Evolutionary conservation across 2,329 filamentous ascomycete genomes (phyloP).

Genomic region (Trichoderma atrobrunneum): DNA sequence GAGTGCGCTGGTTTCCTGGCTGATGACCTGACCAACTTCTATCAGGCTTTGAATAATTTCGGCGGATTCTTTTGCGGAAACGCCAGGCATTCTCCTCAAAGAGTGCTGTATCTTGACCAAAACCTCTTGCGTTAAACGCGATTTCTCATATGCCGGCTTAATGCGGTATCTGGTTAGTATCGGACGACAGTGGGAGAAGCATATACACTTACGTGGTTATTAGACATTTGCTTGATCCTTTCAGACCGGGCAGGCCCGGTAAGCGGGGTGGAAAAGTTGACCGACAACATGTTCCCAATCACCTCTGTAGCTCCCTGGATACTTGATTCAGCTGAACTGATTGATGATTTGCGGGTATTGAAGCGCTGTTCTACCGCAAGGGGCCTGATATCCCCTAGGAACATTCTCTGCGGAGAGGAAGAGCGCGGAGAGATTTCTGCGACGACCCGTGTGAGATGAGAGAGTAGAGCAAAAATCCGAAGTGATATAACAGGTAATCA

Average conservation of each 20-base stretch:
- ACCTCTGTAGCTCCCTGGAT: background rate
- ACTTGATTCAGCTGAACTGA: background rate
- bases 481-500: background rate
- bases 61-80: slow-evolving; percentile 34
- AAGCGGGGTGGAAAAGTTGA: slow-evolving; percentile 41
- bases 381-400: background rate
- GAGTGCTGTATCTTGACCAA: slow-evolving; percentile 39
- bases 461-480: background rate
- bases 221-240: slow-evolving; percentile 39
- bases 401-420: slow-evolving; percentile 12
- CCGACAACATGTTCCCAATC: slow-evolving; percentile 33
- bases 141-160: slow-evolving; percentile 37
- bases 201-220: slow-evolving; percentile 36
- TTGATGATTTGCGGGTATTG: background rate
- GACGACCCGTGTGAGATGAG: background rate
- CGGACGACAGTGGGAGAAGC: background rate
- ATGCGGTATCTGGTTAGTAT: background rate
- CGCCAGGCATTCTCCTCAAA: slow-evolving; percentile 40
- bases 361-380: background rate
- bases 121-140: slow-evolving; percentile 35
- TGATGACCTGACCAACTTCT: slow-evolving; percentile 38
- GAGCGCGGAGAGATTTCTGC: background rate
- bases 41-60: slow-evolving; percentile 37
- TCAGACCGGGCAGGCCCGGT: slow-evolving; percentile 36
- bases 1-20: slow-evolving; percentile 39